phyloP scores from a whole-genome alignment of 805 yeast species.

The Candida taoyuanica region DNA sequence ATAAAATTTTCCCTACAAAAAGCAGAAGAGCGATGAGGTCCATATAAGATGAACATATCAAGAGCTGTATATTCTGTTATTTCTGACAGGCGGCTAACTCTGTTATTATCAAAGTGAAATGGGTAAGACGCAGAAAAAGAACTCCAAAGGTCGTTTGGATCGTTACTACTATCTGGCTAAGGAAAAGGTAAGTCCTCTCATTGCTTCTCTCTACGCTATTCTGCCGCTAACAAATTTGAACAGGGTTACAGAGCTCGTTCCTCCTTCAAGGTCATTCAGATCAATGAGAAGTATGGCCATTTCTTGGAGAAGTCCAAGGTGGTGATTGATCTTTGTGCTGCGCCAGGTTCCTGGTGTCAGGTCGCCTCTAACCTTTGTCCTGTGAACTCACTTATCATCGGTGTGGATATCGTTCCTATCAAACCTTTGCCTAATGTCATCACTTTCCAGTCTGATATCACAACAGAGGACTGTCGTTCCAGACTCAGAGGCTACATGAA shows the following conservation, averaged over 20 bases:
- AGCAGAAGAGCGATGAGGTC: background rate
- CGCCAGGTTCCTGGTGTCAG: constrained; percentile 99
- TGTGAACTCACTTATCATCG: constrained; percentile 85
- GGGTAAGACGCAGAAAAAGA: constrained; percentile 93
- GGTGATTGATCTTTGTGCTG: constrained; percentile 97
- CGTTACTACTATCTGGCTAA: constrained; percentile 94
- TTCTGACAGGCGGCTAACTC: background rate
- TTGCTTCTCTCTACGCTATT: background rate
- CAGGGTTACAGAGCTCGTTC: constrained; percentile 97
- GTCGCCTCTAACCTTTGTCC: constrained; percentile 95
- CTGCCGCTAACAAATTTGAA: constrained; percentile 6
- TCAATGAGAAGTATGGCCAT: constrained; percentile 95
- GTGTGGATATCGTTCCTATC: constrained; percentile 98
- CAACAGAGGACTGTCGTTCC: constrained; percentile 96
- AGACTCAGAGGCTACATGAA: constrained; percentile 92
- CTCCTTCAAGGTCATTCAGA: constrained; percentile 89
- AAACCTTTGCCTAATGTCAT: constrained; percentile 93
- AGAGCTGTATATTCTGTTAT: too few species aligned
- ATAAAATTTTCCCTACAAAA: background rate
- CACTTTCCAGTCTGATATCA: constrained; percentile 93
- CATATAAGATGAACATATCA: too few species aligned
- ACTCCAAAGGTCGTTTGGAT: constrained; percentile 98
- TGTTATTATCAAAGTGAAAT: constrained; percentile 30
- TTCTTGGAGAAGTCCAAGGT: constrained; percentile 92
- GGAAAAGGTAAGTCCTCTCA: constrained; percentile 52